Evolutionary conservation across 345 rosid species (phyloP), one percentile per base, ranked within the genome.

Genomic region (Eucalyptus curtisii): DNA sequence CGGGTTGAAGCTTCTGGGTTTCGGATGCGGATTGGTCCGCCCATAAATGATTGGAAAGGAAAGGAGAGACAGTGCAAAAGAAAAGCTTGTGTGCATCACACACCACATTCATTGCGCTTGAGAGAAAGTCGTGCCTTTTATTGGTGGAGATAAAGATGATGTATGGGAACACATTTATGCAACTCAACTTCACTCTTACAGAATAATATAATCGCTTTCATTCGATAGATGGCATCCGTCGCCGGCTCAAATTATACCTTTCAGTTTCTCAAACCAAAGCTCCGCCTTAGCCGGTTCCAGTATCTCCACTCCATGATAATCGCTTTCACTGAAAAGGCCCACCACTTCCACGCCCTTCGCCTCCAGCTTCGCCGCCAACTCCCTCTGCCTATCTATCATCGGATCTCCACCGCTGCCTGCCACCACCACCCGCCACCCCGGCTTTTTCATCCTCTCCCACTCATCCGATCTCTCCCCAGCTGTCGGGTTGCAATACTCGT

Each of bases 401-500:
- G 90, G 92, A 17, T 93, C 94, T 45, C 89, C 76, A 4, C 85
- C 61, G 22, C 89, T 90, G 0, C 92, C 90, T 2, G 87, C 42
- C 64, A 92, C 90, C 85, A 90, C 48, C 64, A 92, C 91, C 57
- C 88, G 86, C 53, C 90, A 92, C 66, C 90, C 85, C 19, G 88
- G 88, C 7, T 88, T 59, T n/a, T n/a, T 49, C 7, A 61, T 10
- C 5, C 87, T 52, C 88, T 87, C 91, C 8, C n/a, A 68, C 87
- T 50, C 90, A 47, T 84, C 86, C 19, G 90, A 7, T 17, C 57
- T 76, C 7, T 76, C 87, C 31, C 89, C 90, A 3, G 31, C 61
- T 61, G 50, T 64, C 7, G 93, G 93, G 79, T 94, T 94, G 40
- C 92, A 87, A 48, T 88, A 93, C 59, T 89, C 86, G 48, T 93